Base-by-base conservation (phyloP, 2,329 filamentous ascomycete species). In the Aspergillus sp. region DNA sequence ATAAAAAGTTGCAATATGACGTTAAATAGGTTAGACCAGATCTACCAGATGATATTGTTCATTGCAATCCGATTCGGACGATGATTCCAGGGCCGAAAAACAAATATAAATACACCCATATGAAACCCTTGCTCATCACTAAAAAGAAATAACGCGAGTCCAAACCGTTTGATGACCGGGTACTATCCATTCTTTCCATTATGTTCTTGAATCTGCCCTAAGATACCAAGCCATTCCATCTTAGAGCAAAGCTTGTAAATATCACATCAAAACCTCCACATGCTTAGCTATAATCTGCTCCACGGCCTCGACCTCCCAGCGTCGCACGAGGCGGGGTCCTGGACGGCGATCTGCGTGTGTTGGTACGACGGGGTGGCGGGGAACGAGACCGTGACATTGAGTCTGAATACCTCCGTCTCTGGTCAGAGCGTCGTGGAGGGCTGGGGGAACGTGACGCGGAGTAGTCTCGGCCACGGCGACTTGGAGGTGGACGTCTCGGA, bases 401-500 rank as follows among this genome's bases (percentile, higher is more conserved):
- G 31, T 50, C 39, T 6, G 49, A 49, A 37, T 52, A 53, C 28
- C 48, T 48, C 27, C 50, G 44, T 27, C 39, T 42, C 27, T 50
- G 48, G n/a, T 45, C 43, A 34, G 37, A 39, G 12, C 46, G 47
- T 44, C 41, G 52, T 35, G 51, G 51, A n/a, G 45, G 50, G 11
- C 49, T 53, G 7, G 48, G 60, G 5, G 62, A 60, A 8, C 57
- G 57, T 8, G 57, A 55, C 11, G 41, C 34, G 7, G 61, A 58
- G 44, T 49, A 40, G 26, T 49, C 50, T 43, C 60, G 53, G 37
- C 52, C 50, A 27, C 52, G 54, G n/a, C 51, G 52, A 42, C 36
- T 41, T 6, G 53, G 46, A 19, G 53, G 45, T 6, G 46, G 45
- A 12, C 52, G 54, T 13, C 53, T 51, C 12, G 52, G 57, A 11